A percentile compares a stretch with the other conserved stretches of the same genome.
phyloP scores from a whole-genome alignment of 176 grass and related monocot species.

The Paspalum notatum region DNA sequence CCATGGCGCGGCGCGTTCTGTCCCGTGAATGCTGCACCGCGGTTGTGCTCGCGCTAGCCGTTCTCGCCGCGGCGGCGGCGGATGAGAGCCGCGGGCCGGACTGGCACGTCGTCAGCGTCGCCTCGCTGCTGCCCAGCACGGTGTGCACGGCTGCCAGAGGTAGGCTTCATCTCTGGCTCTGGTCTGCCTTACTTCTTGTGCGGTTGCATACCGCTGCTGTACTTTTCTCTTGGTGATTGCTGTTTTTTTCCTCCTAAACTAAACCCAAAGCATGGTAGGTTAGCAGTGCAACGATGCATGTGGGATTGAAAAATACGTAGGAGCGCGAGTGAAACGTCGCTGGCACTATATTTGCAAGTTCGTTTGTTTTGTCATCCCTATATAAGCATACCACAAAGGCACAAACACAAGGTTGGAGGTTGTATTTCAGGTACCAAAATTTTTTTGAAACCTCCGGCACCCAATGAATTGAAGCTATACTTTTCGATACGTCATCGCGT shows the following conservation, averaged over 20 bases:
- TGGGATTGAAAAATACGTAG: not conserved
- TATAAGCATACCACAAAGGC: too few relatives aligned
- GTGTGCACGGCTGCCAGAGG: slow-evolving; percentile 50
- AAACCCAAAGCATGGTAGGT: slow-evolving; percentile 7
- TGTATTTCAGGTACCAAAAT: not conserved
- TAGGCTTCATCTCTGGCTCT: not conserved
- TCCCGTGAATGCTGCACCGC: slow-evolving; percentile 15
- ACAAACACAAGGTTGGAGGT: not conserved
- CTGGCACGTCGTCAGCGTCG: slow-evolving; percentile 55
- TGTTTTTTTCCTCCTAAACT: fast-evolving
- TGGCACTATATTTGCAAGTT: too few relatives aligned
- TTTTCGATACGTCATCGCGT: not conserved
- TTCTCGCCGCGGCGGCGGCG: not conserved
- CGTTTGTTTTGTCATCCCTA: too few relatives aligned
- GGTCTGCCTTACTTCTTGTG: too few relatives aligned
- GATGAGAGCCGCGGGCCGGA: not conserved
- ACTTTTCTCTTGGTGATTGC: not conserved
- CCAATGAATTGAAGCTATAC: not conserved
- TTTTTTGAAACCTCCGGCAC: not conserved
- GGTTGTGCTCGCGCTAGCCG: not conserved
- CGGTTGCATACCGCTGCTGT: not conserved
- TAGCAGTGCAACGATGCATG: not conserved
- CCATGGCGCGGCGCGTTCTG: not conserved
- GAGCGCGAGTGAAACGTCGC: not conserved
- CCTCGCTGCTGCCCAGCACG: slow-evolving; percentile 42